These are phyloP conservation scores for Ustilago lituana DNA, from an alignment of 1,284 basidiomycete species.

Conservation along the genomic window DNA sequence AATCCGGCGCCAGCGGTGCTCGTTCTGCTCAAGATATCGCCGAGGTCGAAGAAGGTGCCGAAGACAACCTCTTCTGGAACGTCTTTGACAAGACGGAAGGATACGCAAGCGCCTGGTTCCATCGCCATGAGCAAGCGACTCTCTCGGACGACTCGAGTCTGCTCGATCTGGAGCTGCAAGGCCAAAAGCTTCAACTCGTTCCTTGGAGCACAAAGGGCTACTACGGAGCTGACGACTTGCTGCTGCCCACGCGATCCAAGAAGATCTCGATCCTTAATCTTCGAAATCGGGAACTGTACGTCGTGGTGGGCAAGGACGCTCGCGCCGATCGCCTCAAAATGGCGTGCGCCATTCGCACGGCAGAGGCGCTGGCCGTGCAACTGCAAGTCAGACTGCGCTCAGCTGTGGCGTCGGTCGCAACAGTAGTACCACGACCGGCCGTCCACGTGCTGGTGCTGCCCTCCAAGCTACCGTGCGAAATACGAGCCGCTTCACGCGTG, in stretches of 20 bases:
- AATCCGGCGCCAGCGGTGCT: conserved; percentile 21
- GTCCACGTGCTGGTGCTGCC: conserved; percentile 60
- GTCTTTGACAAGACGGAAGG: conserved; percentile 40
- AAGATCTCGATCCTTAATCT: conserved; percentile 50
- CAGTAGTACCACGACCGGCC: conserved; percentile 34
- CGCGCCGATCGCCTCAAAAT: conserved; percentile 37
- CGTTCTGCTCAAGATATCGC: conserved; percentile 21
- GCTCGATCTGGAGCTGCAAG: conserved; percentile 32
- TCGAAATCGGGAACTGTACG: conserved; percentile 48
- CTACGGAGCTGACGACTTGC: conserved; percentile 36
- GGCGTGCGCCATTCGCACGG: conserved; percentile 37
- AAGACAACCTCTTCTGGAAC: conserved; percentile 53
- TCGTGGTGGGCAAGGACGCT: conserved; percentile 54
- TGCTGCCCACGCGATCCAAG: conserved; percentile 23
- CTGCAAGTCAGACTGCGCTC: conserved; percentile 20
- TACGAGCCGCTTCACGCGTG: conserved; percentile 43
- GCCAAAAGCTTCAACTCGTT: conserved; percentile 12
- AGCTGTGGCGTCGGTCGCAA: background rate
- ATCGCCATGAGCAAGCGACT: conserved; percentile 18
- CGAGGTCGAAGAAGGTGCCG: conserved; percentile 58
- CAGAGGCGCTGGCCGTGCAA: conserved; percentile 30
- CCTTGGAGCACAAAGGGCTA: conserved; percentile 17
- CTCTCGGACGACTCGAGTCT: conserved; percentile 18
- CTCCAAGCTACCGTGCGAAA: conserved; percentile 46
- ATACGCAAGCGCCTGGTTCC: conserved; percentile 51